Evolutionary conservation across 495 filamentous ascomycete genomes (phyloP), one percentile per base, ranked within the genome.

Genomic region (Chaetomidium leptoderma): DNA sequence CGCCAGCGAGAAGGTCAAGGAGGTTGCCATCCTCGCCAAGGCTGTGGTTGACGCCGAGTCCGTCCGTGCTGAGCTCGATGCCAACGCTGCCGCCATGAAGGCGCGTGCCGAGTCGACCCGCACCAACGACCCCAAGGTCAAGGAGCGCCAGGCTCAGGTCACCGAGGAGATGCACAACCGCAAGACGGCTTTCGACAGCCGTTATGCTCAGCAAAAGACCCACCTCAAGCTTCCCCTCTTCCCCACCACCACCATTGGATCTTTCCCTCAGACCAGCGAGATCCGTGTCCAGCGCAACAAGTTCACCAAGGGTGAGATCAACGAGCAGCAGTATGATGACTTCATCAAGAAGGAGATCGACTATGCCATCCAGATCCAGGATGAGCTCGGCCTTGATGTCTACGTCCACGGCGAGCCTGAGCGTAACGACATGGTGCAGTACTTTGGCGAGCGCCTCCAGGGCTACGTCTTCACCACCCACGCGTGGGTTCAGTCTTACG

Each of bases 371-470:
- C 87, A 89, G 80, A 88, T 97, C 76, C 93, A 98, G 81, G 92
- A 97, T 66, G 92, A 95, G 78, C 92, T 98, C 63, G 90, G 83
- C 70, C 86, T 98, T 21, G 93, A 74, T 68, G 95, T 98, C 69
- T 87, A 88, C 70, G 93, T 98, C 59, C 93, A 98, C 79, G 93
- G 93, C 70, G 93, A 98, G 81, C 92, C 93, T 49, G 93, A 98
- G 83, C 90, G 93, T 75, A 97, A 97, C 77, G 93, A 98, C 85
- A 98, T 98, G 93, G 93, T 98, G 39, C 93, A 98, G 76, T 98
- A 97, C 85, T 98, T 98, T 69, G 93, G 93, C 74, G 93, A 98
- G 84, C 86, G 91, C 63, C 83, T 98, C 44, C 85, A 90, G 61
- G 93, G 93, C 71, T 98, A 97, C 76, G 91, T 91, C 69, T 98